phyloP scores from a whole-genome alignment of 208 protist species.

The Leishmania tropica region DNA sequence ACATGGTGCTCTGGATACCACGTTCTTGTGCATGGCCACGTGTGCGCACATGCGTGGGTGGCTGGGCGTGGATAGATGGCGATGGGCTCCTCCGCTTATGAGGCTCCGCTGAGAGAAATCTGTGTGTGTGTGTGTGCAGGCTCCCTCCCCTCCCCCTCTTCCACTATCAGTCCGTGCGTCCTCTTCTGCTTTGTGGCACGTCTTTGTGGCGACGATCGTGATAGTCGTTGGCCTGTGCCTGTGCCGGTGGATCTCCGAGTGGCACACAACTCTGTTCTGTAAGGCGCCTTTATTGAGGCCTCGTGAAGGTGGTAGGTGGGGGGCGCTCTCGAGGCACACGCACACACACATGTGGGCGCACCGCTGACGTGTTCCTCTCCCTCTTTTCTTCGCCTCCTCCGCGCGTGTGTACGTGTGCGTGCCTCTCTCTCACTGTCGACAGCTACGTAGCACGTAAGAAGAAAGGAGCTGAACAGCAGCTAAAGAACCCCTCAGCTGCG shows the following conservation, averaged over 20 bases:
- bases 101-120: neutral
- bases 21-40: neutral
- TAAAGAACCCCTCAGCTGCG: neutral
- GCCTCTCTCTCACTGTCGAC: neutral
- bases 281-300: neutral
- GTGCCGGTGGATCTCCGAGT: neutral
- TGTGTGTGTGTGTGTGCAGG: neutral
- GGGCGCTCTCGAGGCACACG: neutral
- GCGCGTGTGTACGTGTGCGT: neutral
- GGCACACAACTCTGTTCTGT: neutral
- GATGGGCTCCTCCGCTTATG: neutral
- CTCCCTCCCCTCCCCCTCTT: neutral
- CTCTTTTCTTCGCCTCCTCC: slow-evolving; percentile 3
- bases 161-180: neutral
- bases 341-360: neutral
- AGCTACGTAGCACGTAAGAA: neutral
- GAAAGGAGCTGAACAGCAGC: neutral
- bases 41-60: neutral
- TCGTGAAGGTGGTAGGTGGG: neutral
- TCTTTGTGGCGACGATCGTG: neutral
- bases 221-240: neutral
- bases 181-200: neutral
- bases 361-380: neutral
- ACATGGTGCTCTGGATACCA: neutral
- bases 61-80: neutral